Percentiles rank a stretch among this genome's conserved stretches.
These are phyloP conservation scores for Talaromyces sp. DNA, from an alignment of 2,329 filamentous ascomycete genomes.

Conservation along the genomic window DNA sequence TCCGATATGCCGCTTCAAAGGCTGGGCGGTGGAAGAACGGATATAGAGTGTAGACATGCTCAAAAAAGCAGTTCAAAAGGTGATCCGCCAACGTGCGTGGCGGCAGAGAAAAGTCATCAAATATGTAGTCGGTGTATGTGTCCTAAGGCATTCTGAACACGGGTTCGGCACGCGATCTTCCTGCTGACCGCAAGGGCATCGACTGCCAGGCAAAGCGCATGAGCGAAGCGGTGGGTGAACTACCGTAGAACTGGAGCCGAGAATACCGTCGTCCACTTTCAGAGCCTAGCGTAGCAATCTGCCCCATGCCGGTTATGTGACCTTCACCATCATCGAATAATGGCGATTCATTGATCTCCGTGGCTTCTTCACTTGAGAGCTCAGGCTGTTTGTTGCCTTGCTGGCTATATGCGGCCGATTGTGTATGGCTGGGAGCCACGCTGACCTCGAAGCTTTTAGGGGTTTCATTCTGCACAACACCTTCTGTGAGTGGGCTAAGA, in stretches of 20 bases:
- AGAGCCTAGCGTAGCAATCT: slow-evolving; percentile 28
- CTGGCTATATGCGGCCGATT: no score
- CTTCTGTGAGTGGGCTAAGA: no score
- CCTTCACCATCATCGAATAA: slow-evolving; percentile 6
- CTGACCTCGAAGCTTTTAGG: background rate
- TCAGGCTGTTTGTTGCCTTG: background rate
- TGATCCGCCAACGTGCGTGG: slow-evolving; percentile 40
- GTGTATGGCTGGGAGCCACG: background rate
- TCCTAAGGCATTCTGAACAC: slow-evolving; percentile 13
- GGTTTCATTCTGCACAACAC: no score
- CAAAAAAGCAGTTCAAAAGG: slow-evolving; percentile 36
- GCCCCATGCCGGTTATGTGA: slow-evolving; percentile 38
- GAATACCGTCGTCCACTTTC: slow-evolving; percentile 16
- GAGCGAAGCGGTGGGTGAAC: slow-evolving; percentile 37
- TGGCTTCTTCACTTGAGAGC: no score
- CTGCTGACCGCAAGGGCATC: background rate
- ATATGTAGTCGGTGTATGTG: slow-evolving; percentile 14
- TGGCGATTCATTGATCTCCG: no score
- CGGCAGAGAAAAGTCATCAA: slow-evolving; percentile 35
- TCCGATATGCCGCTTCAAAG: slow-evolving; percentile 40
- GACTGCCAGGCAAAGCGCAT: slow-evolving; percentile 33
- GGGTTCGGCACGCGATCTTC: background rate
- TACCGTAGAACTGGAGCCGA: slow-evolving; percentile 33
- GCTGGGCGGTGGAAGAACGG: slow-evolving; percentile 41
- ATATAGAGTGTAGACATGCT: slow-evolving; percentile 39